Conservation (phyloP, 2,329 filamentous ascomycete genomes). For the Plenodomus biglobosus region DNA sequence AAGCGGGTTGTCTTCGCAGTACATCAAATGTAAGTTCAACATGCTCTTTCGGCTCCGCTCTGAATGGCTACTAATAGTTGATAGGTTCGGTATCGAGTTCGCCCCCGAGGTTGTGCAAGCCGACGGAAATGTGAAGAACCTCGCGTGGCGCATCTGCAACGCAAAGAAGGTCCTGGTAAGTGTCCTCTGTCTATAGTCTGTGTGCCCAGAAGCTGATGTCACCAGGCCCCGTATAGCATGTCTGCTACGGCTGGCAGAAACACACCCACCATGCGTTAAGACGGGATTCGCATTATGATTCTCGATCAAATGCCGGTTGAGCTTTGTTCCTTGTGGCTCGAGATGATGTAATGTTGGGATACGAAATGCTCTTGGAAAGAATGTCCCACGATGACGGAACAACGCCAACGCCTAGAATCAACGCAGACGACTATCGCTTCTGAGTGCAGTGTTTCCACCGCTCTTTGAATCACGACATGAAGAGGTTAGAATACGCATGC, state of each 20-base stretch:
- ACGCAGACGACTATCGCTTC: too few species aligned
- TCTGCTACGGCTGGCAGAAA: conserved; percentile 47
- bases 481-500: too few species aligned
- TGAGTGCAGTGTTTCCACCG: too few species aligned
- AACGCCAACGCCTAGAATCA: too few species aligned
- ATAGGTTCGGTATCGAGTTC: conserved; percentile 86
- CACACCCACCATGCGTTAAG: conserved; percentile 34
- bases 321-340: neutral
- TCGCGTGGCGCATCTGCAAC: conserved; percentile 93
- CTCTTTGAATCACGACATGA: too few species aligned
- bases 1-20: conserved; percentile 91
- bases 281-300: too few species aligned
- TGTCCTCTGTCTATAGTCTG: conserved; percentile 19
- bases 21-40: conserved; percentile 75
- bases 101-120: conserved; percentile 88
- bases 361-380: too few species aligned
- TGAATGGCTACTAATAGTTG: conserved; percentile 1
- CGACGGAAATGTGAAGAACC: conserved; percentile 84
- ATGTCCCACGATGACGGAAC: too few species aligned
- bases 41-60: too few species aligned
- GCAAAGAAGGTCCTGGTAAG: conserved; percentile 91
- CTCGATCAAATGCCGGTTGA: too few species aligned
- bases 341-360: neutral
- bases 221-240: conserved; percentile 54
- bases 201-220: conserved; percentile 2